Evolutionary conservation across 2,329 filamentous ascomycete genomes (phyloP).

Genomic region (Pyrenochaeta sp.): DNA sequence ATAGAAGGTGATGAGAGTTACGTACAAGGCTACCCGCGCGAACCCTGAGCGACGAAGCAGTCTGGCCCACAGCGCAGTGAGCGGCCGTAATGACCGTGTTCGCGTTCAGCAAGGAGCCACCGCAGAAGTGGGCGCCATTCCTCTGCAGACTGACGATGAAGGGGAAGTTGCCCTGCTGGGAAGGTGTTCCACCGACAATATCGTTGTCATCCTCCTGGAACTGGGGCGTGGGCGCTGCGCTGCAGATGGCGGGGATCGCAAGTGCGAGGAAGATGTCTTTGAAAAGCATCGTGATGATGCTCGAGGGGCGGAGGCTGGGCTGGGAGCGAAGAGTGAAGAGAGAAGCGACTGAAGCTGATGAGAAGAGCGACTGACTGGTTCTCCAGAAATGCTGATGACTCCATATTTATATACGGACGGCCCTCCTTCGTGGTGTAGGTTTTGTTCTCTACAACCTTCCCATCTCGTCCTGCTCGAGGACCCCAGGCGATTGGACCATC

Average conservation of each 20-base stretch:
- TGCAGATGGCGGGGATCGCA: slow-evolving; percentile 22
- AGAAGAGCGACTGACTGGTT: slow-evolving; percentile 29
- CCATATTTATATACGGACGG: slow-evolving; percentile 26
- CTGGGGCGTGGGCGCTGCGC: slow-evolving; percentile 28
- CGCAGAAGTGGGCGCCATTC: slow-evolving; percentile 30
- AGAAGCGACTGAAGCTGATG: slow-evolving; percentile 5
- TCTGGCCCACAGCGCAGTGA: slow-evolving; percentile 29
- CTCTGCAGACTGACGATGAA: slow-evolving; percentile 33
- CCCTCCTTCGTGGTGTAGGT: slow-evolving; percentile 1
- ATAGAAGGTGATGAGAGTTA: background rate
- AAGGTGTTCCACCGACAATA: slow-evolving; percentile 31
- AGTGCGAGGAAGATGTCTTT: slow-evolving; percentile 27
- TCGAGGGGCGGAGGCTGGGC: slow-evolving; percentile 7
- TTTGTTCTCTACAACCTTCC: slow-evolving; percentile 15
- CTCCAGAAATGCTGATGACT: slow-evolving; percentile 2
- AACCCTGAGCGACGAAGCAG: slow-evolving; percentile 20
- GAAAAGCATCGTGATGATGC: slow-evolving; percentile 22
- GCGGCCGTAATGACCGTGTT: slow-evolving; percentile 36
- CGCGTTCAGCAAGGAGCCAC: slow-evolving; percentile 30
- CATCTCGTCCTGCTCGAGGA: slow-evolving; percentile 7
- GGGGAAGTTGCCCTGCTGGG: slow-evolving; percentile 29
- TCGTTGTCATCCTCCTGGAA: slow-evolving; percentile 5
- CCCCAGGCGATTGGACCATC: slow-evolving; percentile 19
- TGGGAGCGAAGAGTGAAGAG: slow-evolving; percentile 2
- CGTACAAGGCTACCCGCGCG: slow-evolving; percentile 31